phyloP scores from a whole-genome alignment of 2,329 filamentous ascomycete species.

The Zymoseptoria ardabiliae region DNA sequence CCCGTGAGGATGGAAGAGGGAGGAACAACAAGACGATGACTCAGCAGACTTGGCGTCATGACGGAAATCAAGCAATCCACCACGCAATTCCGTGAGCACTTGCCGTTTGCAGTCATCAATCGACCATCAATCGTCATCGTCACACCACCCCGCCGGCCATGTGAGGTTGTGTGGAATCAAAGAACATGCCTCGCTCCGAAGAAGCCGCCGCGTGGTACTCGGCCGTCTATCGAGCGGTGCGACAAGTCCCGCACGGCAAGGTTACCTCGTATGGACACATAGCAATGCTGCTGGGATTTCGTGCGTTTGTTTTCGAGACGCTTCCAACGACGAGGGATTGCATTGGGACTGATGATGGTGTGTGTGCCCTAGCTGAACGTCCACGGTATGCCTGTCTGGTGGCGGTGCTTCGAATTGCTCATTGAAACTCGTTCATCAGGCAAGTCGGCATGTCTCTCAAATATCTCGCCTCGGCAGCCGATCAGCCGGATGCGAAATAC shows the following conservation, averaged over 20 bases:
- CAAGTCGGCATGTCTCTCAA: slow-evolving; percentile 90
- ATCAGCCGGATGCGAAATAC: slow-evolving; percentile 46
- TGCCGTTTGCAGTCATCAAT: neutral
- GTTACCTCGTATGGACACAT: slow-evolving; percentile 87
- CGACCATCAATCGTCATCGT: neutral
- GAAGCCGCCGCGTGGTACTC: slow-evolving; percentile 67
- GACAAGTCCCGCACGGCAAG: slow-evolving; percentile 73
- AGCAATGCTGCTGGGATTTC: slow-evolving; percentile 62
- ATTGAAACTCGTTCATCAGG: slow-evolving; percentile 30
- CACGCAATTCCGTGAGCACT: neutral
- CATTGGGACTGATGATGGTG: slow-evolving; percentile 6
- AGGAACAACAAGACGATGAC: no score
- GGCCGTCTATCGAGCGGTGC: slow-evolving; percentile 75
- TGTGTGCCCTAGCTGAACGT: slow-evolving; percentile 28
- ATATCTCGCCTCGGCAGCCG: slow-evolving; percentile 56
- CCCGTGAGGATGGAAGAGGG: no score
- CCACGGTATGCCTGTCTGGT: slow-evolving; percentile 9
- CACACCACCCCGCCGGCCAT: neutral
- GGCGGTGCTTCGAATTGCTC: no score
- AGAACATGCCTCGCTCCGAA: slow-evolving; percentile 64
- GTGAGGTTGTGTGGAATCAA: neutral
- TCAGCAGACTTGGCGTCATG: no score
- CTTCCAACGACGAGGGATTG: slow-evolving; percentile 26
- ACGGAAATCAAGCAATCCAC: no score
- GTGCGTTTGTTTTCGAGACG: slow-evolving; percentile 39